Evolutionary conservation across 495 filamentous ascomycete species (phyloP).

Genomic region (Trichoderma asperelloides): DNA sequence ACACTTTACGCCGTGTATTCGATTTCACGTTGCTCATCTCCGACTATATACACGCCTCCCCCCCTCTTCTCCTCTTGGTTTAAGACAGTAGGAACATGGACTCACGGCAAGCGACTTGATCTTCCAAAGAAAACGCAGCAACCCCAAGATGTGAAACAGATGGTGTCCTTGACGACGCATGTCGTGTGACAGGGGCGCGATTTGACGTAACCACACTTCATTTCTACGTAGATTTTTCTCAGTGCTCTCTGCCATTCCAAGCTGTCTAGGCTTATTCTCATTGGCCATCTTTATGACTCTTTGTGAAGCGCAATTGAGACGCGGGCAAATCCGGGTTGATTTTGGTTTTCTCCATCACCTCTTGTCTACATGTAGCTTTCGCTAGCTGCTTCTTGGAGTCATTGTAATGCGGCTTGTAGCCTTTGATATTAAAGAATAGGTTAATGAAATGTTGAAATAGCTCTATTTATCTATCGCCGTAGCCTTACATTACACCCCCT

Average conservation of each 20-base stretch:
- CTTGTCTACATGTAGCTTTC: too few relatives aligned
- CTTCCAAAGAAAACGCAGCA: conserved; percentile 5
- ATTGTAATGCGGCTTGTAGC: too few relatives aligned
- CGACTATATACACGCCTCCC: background rate
- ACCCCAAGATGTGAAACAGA: conserved; percentile 6
- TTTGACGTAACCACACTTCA: background rate
- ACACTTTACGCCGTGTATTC: background rate
- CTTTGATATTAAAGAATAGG: background rate
- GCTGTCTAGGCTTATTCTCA: background rate
- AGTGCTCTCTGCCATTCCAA: background rate
- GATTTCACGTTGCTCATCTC: background rate
- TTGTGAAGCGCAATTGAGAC: background rate
- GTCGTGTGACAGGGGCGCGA: background rate
- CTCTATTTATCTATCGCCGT: background rate
- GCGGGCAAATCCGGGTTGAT: too few relatives aligned
- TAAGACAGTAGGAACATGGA: background rate
- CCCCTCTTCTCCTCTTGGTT: background rate
- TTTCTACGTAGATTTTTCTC: background rate
- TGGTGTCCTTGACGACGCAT: conserved; percentile 3
- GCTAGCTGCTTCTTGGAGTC: too few relatives aligned
- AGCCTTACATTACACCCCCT: background rate
- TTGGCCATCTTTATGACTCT: background rate
- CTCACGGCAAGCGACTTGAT: conserved; percentile 7
- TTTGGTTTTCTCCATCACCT: too few relatives aligned
- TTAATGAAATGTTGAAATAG: background rate